Conservation (phyloP, 2,329 filamentous ascomycete genomes). For the Dothideomycetes sp. region DNA sequence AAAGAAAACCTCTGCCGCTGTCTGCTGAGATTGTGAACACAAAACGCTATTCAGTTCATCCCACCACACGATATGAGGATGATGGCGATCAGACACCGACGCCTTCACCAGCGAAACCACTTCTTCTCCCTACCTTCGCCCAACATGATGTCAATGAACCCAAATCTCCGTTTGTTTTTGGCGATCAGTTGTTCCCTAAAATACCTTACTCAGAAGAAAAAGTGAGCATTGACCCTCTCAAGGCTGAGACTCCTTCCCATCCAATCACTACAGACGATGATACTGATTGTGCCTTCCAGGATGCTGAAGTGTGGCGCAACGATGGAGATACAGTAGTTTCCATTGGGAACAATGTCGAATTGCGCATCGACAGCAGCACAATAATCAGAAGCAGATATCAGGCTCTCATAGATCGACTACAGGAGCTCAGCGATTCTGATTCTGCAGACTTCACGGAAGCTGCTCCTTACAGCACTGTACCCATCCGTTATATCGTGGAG, state of each 20-base stretch:
- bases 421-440: not conserved
- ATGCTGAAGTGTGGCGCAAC: not conserved
- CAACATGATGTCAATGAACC: no score
- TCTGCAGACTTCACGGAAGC: not conserved
- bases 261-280: not conserved
- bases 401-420: not conserved
- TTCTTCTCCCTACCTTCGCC: no score
- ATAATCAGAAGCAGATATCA: not conserved
- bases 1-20: no score
- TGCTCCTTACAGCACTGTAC: not conserved
- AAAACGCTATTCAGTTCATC: no score
- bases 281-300: not conserved
- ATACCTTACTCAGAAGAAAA: no score
- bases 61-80: no score
- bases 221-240: not conserved
- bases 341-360: not conserved
- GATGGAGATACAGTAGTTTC: not conserved
- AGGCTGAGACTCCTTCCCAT: no score
- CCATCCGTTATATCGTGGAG: not conserved
- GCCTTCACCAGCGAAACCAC: no score
- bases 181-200: no score
- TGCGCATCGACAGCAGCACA: not conserved
- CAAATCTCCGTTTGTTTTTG: no score
- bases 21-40: no score
- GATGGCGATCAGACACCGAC: no score